Percentiles rank a stretch among this genome's conserved stretches.
These are phyloP conservation scores for Panicum hallii DNA, from an alignment of 202 grass and related monocot genomes.

Conservation along the genomic window DNA sequence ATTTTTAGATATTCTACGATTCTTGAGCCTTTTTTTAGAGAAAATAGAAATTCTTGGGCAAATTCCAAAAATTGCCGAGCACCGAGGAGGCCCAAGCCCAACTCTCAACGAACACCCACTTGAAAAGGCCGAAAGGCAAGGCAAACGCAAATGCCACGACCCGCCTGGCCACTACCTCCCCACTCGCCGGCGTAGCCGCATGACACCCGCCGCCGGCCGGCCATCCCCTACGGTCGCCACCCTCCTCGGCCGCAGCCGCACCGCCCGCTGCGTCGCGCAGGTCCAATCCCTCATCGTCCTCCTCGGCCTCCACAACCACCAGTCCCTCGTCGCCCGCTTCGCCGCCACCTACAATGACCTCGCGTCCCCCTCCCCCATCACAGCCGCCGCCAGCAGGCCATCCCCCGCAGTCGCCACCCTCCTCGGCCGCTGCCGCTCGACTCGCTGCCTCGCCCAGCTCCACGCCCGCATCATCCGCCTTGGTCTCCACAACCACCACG, in stretches of 20 bases:
- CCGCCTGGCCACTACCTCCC: background rate
- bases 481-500: constrained; percentile 55
- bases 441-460: constrained; percentile 66
- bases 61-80: background rate
- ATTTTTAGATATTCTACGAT: no score
- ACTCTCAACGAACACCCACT: background rate
- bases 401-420: constrained; percentile 52
- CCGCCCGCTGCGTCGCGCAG: constrained; percentile 48
- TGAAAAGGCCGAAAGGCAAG: background rate
- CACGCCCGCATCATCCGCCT: constrained; percentile 78
- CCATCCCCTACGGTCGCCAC: constrained; percentile 49
- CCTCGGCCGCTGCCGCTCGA: constrained; percentile 57
- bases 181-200: constrained; percentile 30
- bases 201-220: constrained; percentile 40
- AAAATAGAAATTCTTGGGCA: no score
- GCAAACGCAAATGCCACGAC: constrained; percentile 3
- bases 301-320: constrained; percentile 49
- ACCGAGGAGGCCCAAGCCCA: background rate
- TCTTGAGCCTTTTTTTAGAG: no score
- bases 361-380: background rate
- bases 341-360: background rate
- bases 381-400: constrained; percentile 49
- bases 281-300: constrained; percentile 63
- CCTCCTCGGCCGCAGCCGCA: constrained; percentile 47
- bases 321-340: constrained; percentile 58